Conservation (phyloP, 352 stramenopile species). For the Stephanocyclus meneghinianus region DNA sequence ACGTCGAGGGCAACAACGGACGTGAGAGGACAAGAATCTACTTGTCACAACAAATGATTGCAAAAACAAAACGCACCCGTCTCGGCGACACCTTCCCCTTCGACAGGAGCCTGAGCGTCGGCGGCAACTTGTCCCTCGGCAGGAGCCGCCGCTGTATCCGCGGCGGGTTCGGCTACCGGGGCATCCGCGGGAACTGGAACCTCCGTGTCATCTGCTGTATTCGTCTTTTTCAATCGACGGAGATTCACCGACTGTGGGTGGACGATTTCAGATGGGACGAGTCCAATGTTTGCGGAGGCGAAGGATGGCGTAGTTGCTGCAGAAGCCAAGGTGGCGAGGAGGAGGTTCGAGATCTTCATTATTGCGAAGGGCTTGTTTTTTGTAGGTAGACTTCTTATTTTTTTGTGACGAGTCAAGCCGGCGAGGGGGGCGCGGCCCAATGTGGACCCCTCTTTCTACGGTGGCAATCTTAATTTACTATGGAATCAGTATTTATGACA, state of each 20-base stretch:
- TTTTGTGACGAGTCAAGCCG: no score
- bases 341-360: constrained; percentile 9
- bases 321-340: not conserved
- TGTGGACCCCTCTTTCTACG: no score
- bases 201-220: not conserved
- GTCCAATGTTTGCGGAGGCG: not conserved
- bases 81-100: not conserved
- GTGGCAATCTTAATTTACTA: no score
- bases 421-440: no score
- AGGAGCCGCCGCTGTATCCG: not conserved
- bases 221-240: constrained; percentile 6
- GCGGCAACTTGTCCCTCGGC: not conserved
- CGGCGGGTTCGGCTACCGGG: not conserved
- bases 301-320: not conserved
- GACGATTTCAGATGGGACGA: not conserved
- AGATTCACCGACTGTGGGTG: not conserved
- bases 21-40: not conserved
- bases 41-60: not conserved
- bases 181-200: not conserved
- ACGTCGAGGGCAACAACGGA: not conserved
- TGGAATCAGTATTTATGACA: no score
- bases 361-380: not conserved
- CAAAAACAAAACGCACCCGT: not conserved
- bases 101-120: not conserved
- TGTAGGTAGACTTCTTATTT: no score